Percentiles rank a stretch among this genome's conserved stretches.
These are phyloP conservation scores for Blastocystis sp. DNA, from an alignment of 352 stramenopile species.

Conservation along the genomic window DNA sequence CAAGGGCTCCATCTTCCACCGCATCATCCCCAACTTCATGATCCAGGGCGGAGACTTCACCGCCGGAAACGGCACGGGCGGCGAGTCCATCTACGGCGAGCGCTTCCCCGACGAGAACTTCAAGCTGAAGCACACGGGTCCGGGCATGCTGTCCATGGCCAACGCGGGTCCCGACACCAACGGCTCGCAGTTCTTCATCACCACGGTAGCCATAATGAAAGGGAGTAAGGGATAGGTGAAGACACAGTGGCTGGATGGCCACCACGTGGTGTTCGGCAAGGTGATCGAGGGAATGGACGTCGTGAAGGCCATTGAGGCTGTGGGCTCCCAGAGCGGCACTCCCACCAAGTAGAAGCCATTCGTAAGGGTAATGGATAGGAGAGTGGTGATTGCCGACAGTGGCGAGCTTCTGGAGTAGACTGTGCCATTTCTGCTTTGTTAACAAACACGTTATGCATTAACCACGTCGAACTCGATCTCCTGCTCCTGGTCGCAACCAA, in stretches of 20 bases:
- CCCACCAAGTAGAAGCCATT: constrained; percentile 83
- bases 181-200: constrained; percentile 94
- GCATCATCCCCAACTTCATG: constrained; percentile 80
- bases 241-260: constrained; percentile 84
- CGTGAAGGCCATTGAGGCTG: constrained; percentile 91
- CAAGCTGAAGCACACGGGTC: constrained; percentile 84
- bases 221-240: constrained; percentile 74
- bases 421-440: not conserved
- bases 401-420: constrained; percentile 75
- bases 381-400: constrained; percentile 83
- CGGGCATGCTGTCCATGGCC: constrained; percentile 89
- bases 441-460: constrained; percentile 67
- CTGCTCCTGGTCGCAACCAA: constrained; percentile 96
- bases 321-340: constrained; percentile 87
- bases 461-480: constrained; percentile 80
- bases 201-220: constrained; percentile 79
- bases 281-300: constrained; percentile 92
- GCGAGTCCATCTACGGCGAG: constrained; percentile 72
- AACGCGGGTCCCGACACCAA: constrained; percentile 94
- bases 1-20: constrained; percentile 88
- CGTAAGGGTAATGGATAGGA: constrained; percentile 9
- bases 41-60: constrained; percentile 77
- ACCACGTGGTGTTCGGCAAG: constrained; percentile 74
- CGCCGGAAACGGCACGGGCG: constrained; percentile 85
- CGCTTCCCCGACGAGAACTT: constrained; percentile 95